These are phyloP conservation scores for Peronospora tabacina DNA, from an alignment of 352 stramenopile genomes.

Conservation along the genomic window DNA sequence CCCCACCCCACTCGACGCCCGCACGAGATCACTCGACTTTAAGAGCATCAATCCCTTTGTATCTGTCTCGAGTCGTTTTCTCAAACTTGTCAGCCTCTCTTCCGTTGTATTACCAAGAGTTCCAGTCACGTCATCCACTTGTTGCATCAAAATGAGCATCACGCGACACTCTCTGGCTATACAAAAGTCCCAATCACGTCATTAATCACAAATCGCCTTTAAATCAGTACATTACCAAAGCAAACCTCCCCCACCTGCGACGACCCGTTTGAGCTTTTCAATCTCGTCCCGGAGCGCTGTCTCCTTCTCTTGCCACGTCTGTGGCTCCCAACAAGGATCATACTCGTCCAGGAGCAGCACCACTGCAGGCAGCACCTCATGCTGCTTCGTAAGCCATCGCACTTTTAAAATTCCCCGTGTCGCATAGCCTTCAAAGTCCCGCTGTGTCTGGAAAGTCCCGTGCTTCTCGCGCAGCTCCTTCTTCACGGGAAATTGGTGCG, in stretches of 20 bases:
- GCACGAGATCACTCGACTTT: constrained; percentile 51
- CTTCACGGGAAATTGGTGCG: constrained; percentile 73
- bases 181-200: constrained; percentile 4
- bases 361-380: constrained; percentile 69
- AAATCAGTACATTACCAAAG: too few species aligned
- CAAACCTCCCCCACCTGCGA: constrained; percentile 30
- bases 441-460: constrained; percentile 77
- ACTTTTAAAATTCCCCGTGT: constrained; percentile 70
- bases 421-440: constrained; percentile 68
- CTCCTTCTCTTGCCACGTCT: constrained; percentile 70
- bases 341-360: constrained; percentile 82
- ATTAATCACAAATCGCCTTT: not conserved
- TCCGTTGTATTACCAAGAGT: constrained; percentile 60
- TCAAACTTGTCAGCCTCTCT: constrained; percentile 61
- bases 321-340: constrained; percentile 60
- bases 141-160: constrained; percentile 72
- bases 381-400: constrained; percentile 83
- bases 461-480: constrained; percentile 84
- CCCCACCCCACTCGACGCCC: constrained; percentile 43
- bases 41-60: constrained; percentile 66
- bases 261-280: constrained; percentile 53
- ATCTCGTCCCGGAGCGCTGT: constrained; percentile 61
- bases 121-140: constrained; percentile 60
- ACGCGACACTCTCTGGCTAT: constrained; percentile 65
- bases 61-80: constrained; percentile 62